phyloP scores from a whole-genome alignment of 2,329 filamentous ascomycete species.

The Paraconiothyrium sp. region DNA sequence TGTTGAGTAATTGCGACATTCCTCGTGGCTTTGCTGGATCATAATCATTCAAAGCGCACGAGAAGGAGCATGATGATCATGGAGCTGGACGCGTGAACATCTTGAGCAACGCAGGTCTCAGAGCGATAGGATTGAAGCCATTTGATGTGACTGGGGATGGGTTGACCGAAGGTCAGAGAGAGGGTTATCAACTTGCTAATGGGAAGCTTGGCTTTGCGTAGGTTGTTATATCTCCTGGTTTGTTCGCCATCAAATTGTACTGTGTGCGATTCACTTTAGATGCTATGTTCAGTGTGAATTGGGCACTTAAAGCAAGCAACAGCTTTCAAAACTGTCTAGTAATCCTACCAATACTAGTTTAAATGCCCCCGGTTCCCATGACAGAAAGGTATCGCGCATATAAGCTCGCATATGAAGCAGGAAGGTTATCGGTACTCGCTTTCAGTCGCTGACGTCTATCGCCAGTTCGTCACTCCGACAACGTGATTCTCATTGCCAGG shows the following conservation, averaged over 20 bases:
- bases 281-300: too few relatives aligned
- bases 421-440: too few relatives aligned
- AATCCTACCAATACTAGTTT: too few relatives aligned
- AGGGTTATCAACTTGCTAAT: slow-evolving; percentile 26
- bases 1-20: slow-evolving; percentile 19
- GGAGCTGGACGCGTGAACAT: slow-evolving; percentile 26
- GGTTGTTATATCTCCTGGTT: background rate
- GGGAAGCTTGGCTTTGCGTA: slow-evolving; percentile 11
- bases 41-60: background rate
- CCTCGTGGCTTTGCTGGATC: slow-evolving; percentile 24
- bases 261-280: too few relatives aligned
- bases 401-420: too few relatives aligned
- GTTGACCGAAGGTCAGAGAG: slow-evolving; percentile 25
- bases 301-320: too few relatives aligned
- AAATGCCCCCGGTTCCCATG: too few relatives aligned
- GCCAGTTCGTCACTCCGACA: background rate
- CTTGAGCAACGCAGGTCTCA: slow-evolving; percentile 23
- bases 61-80: slow-evolving; percentile 23
- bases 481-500: background rate
- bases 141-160: slow-evolving; percentile 30
- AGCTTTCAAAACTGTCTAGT: too few relatives aligned
- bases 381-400: too few relatives aligned
- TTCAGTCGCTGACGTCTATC: background rate
- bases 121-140: slow-evolving; percentile 24
- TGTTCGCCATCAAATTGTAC: background rate